These are phyloP conservation scores for Dipodascopsis tothii DNA, from an alignment of 805 yeast species.

Conservation along the genomic window DNA sequence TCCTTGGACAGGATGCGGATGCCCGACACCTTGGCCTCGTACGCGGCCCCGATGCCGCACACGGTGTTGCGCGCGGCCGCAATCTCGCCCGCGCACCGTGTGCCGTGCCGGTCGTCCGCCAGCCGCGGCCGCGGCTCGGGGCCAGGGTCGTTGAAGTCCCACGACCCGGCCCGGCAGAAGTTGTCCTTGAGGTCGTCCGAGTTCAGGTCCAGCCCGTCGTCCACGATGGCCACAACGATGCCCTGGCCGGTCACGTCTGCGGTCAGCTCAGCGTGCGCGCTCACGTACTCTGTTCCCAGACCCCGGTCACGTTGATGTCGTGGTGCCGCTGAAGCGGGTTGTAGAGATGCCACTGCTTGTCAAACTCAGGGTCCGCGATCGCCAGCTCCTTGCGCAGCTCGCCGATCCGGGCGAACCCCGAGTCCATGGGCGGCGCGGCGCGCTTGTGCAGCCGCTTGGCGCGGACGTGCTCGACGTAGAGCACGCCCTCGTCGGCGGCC, in stretches of 20 bases:
- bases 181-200: slow-evolving; percentile 63
- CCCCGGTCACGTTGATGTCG: slow-evolving; percentile 78
- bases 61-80: slow-evolving; percentile 74
- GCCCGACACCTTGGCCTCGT: slow-evolving; percentile 77
- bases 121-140: slow-evolving; percentile 74
- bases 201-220: slow-evolving; percentile 87
- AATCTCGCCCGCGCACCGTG: slow-evolving; percentile 96
- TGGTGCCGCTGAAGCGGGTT: slow-evolving; percentile 67
- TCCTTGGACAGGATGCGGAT: slow-evolving; percentile 78
- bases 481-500: not conserved
- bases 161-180: slow-evolving; percentile 64
- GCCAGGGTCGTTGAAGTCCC: slow-evolving; percentile 80
- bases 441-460: slow-evolving; percentile 14
- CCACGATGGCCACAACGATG: slow-evolving; percentile 79
- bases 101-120: slow-evolving; percentile 84
- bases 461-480: slow-evolving; percentile 10
- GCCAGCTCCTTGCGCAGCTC: slow-evolving; percentile 40
- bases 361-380: slow-evolving; percentile 78
- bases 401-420: slow-evolving; percentile 41
- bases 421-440: slow-evolving; percentile 33
- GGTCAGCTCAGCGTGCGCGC: not conserved
- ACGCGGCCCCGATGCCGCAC: slow-evolving; percentile 98
- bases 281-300: slow-evolving; percentile 59
- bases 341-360: slow-evolving; percentile 84
- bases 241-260: slow-evolving; percentile 66